Conservation (phyloP, 148 eudicot species). For the Heliamphora exappendiculata region DNA sequence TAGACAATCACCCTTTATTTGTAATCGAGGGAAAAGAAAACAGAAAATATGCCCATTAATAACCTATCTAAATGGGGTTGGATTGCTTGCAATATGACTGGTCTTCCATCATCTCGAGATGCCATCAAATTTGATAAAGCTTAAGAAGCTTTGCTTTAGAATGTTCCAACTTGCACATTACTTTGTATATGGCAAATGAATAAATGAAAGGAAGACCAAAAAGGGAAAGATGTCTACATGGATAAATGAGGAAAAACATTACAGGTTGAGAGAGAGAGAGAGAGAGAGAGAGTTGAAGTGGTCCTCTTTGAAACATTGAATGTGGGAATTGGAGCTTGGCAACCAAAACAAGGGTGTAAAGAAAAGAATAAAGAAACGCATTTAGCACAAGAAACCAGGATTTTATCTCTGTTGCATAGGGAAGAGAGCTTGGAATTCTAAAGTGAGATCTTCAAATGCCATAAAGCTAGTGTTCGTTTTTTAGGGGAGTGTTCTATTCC, state of each 20-base stretch:
- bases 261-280: constrained; percentile 3
- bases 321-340: too few species aligned
- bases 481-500: constrained; percentile 9
- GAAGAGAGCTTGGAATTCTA: constrained; percentile 50
- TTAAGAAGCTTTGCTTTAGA: background rate
- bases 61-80: too few species aligned
- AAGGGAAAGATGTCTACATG: constrained; percentile 18
- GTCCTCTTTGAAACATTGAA: too few species aligned
- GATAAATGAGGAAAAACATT: constrained; percentile 9
- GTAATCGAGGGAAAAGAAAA: too few species aligned
- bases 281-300: constrained; percentile 9
- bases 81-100: too few species aligned
- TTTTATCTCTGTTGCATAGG: constrained; percentile 33
- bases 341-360: constrained; percentile 23
- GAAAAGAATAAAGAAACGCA: constrained; percentile 74
- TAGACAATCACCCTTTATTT: too few species aligned
- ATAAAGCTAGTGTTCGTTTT: constrained; percentile 41
- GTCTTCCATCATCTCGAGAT: too few species aligned
- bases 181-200: too few species aligned
- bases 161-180: too few species aligned
- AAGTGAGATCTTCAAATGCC: constrained; percentile 19
- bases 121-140: too few species aligned
- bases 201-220: background rate
- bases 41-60: too few species aligned
- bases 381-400: constrained; percentile 57